Percentiles rank a stretch among this genome's conserved stretches.
Conservation (phyloP, 176 grass and related monocot genomes). For the Carex scoparia region DNA sequence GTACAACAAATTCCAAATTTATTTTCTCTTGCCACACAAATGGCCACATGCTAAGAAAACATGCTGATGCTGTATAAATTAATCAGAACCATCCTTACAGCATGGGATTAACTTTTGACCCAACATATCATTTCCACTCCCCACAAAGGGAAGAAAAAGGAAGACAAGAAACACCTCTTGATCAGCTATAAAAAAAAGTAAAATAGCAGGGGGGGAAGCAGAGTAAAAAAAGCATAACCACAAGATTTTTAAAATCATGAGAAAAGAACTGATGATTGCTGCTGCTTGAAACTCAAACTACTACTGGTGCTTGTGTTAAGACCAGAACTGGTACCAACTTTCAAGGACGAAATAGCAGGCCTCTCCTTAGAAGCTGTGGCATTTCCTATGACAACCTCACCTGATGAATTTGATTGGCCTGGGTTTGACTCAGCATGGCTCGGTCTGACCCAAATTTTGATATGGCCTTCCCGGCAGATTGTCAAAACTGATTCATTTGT, state of each 20-base stretch:
- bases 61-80: conserved; percentile 28
- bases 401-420: conserved; percentile 38
- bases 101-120: conserved; percentile 22
- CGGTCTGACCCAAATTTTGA: conserved; percentile 71
- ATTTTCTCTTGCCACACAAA: conserved; percentile 62
- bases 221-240: conserved; percentile 40
- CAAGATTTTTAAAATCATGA: conserved; percentile 50
- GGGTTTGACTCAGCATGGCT: conserved; percentile 40
- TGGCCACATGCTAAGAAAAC: conserved; percentile 19
- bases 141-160: conserved; percentile 32
- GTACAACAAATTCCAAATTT: conserved; percentile 64
- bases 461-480: conserved; percentile 68
- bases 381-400: conserved; percentile 35
- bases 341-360: conserved; percentile 34
- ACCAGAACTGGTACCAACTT: conserved; percentile 26
- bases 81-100: conserved; percentile 37
- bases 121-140: conserved; percentile 15
- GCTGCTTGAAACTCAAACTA: conserved; percentile 66
- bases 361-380: conserved; percentile 48
- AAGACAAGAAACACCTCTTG: conserved; percentile 31
- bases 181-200: conserved; percentile 52
- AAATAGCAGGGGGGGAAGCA: conserved; percentile 28
- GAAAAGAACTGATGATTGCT: conserved; percentile 56
- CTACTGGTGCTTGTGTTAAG: neutral
- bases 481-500: conserved; percentile 71